These are phyloP conservation scores for Penicillium sp. DNA, from an alignment of 2,329 filamentous ascomycete species.

Conservation along the genomic window DNA sequence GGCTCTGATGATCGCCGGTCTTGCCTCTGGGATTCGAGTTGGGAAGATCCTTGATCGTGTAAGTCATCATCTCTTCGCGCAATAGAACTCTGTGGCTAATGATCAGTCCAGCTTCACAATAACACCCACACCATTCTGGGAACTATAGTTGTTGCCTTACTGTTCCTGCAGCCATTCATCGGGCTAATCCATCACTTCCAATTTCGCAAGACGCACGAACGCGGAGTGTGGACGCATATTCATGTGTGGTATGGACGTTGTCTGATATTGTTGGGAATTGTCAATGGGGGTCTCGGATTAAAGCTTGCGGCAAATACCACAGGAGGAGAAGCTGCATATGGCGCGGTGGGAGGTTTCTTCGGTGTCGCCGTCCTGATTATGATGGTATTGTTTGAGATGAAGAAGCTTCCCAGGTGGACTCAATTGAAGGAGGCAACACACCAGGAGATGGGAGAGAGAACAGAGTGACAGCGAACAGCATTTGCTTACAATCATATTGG, in stretches of 20 bases:
- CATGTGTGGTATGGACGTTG: neutral
- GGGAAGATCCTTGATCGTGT: neutral
- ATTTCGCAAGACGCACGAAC: neutral
- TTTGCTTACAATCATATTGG: neutral
- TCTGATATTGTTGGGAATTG: neutral
- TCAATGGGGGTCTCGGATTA: neutral
- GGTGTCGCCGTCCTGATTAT: neutral
- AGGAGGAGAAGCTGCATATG: neutral
- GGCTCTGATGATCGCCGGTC: neutral
- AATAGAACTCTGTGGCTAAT: neutral
- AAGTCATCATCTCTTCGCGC: neutral
- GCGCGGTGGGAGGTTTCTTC: neutral
- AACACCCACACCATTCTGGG: neutral
- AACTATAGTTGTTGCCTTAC: neutral
- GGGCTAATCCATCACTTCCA: neutral
- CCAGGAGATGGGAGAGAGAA: neutral
- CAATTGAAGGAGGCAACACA: neutral
- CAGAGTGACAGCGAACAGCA: neutral
- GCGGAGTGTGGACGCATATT: neutral
- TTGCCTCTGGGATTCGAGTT: neutral
- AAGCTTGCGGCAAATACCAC: neutral
- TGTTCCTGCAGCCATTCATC: neutral
- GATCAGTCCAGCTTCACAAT: neutral
- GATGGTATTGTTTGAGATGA: neutral
- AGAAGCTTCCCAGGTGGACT: neutral